Base-by-base conservation (phyloP, 2,329 filamentous ascomycete species). In the Aspergillus quadrilineatus region DNA sequence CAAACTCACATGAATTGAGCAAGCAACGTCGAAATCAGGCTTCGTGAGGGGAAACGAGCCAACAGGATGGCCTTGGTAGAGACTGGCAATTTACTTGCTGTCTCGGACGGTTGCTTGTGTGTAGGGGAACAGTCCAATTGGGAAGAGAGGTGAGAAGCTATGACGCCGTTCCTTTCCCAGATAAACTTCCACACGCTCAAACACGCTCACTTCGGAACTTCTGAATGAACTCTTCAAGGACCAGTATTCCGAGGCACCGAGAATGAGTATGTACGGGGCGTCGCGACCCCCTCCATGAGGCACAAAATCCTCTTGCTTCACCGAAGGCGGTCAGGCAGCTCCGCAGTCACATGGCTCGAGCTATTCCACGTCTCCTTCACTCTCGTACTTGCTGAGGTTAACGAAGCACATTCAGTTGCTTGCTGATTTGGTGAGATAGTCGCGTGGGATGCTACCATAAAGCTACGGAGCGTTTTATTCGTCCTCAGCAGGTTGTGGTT, bases 331-430 rank as follows among this genome's bases (percentile, higher is more conserved):
- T 64, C 57, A 62, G 44, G 64, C 17, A 43, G 62, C 65, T 65
- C 65, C 68, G 67, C 68, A 64, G 66, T 68, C 68, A 64, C 65
- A 72, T 68, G 67, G 63, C 56, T 57, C 62, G 65, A 67, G 60
- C 59, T 63, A 43, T 39, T 54, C 59, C 53, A 52, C 54, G 53
- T 53, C 39, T 56, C 42, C 26, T 53, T 22, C 22, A 22, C 22
- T 22, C 3, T 4, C 3, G 22, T 22, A 22, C 22, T 22, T 47
- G 26, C 39, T 39, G 44, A 41, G 29, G 22, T 28, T 22, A 43
- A 49, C 34, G 36, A 47, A 37, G 17, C 41, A 26, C 28, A 6
- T 30, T 34, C 29, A 48, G 7, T 17, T 54, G 22, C 22, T 22
- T 22, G 22, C 37, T 4, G 32, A 14, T 4, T 47, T 4, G 7